Evolutionary conservation across 1,139 yeast genomes (phyloP).

Genomic region (Yamadazyma membranifaciens): DNA sequence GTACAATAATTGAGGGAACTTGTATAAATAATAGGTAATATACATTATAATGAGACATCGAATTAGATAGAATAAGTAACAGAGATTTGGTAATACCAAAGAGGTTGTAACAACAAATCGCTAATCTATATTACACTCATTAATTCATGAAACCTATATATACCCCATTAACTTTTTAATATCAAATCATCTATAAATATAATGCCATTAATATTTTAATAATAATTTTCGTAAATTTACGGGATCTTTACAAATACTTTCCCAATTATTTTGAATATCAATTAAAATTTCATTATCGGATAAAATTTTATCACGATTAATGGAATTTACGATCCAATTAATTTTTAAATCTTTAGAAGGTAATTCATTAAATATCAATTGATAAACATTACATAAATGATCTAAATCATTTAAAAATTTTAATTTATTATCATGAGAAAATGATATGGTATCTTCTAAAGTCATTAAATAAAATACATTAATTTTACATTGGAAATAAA

Average conservation of each 20-base stretch:
- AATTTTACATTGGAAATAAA: conserved; percentile 14
- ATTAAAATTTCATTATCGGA: conserved; percentile 8
- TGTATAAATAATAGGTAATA: background rate
- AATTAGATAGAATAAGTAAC: no score
- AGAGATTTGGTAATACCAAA: no score
- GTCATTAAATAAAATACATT: conserved; percentile 16
- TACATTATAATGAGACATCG: no score
- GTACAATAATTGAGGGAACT: background rate
- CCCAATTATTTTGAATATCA: conserved; percentile 15
- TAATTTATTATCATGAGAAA: conserved; percentile 9
- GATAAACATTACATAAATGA: conserved; percentile 14
- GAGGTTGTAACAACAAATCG: no score
- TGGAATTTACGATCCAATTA: conserved; percentile 19
- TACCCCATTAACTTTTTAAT: no score
- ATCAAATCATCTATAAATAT: no score
- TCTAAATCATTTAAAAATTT: conserved; percentile 16
- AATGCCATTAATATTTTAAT: conserved; percentile 3
- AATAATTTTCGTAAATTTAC: conserved; percentile 10
- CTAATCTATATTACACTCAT: no score
- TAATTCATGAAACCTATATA: no score
- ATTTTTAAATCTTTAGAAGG: conserved; percentile 15
- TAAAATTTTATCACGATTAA: conserved; percentile 10
- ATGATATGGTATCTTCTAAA: conserved; percentile 13
- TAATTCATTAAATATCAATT: conserved; percentile 14
- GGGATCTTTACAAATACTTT: conserved; percentile 12